Base-by-base conservation (phyloP, 495 filamentous ascomycete genomes). In the Podospora fimiseda region DNA sequence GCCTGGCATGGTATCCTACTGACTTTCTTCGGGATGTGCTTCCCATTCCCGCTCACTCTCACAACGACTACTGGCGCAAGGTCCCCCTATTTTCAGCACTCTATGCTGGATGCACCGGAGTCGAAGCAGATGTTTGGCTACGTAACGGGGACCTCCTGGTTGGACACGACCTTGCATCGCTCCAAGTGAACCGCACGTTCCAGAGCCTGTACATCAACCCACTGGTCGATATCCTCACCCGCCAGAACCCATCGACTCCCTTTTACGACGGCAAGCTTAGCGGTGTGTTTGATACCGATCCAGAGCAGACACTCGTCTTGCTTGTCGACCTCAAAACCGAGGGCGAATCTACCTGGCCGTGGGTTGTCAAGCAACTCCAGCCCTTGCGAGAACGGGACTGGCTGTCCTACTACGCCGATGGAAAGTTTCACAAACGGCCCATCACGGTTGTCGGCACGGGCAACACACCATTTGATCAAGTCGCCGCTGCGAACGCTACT, bases 71-170 rank as follows among this genome's bases (percentile, higher is more conserved):
- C 69, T 95, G 83, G 84, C 85, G 89, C 5, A 77, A 74, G 9
- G 78, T 89, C 2, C 91, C 91, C n/a, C 57, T 78, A 7, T 78
- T 75, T 62, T 82, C 80, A 2, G 84, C 84, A 2, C 65, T 89
- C 8, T 73, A 76, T 24, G 84, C 79, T 30, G 74, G 86, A 14
- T 84, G 82, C 60, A 82, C 78, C 38, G 88, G 91, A 2, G 81
- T 89, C 16, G 91, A 96, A 70, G 89, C 89, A 2, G 91, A 96
- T 66, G 83, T 96, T 18, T 96, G 89, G 89, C 77, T 89, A 16
- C 82, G 83, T 52, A 79, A 86, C 41, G 73, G 79, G 13, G 84
- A 87, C 9, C 65, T 86, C 15, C 71, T 79, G 24, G 79, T 89
- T 33, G 85, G 83, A 0, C 80, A 83, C 55, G 75, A 81, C 24